Conservation (phyloP, 331 rosid species). For the Malus hybrid region DNA sequence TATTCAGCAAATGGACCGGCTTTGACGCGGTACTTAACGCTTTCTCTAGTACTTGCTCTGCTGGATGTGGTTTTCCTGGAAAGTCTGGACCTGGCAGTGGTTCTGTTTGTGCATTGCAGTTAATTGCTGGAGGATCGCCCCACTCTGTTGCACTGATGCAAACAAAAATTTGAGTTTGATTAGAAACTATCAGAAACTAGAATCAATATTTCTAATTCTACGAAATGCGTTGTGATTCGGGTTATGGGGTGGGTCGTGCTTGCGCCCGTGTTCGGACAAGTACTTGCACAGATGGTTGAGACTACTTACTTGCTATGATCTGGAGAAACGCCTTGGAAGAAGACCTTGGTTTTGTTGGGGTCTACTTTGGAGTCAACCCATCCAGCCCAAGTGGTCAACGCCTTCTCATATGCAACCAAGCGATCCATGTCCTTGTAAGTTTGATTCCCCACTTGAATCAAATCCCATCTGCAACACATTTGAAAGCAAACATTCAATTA, state of each 20-base stretch:
- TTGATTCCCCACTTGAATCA: not conserved
- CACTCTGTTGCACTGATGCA: slow-evolving; percentile 28
- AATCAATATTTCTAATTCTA: not conserved
- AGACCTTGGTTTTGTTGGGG: slow-evolving; percentile 35
- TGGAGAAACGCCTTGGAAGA: slow-evolving; percentile 79
- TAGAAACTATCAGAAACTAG: not conserved
- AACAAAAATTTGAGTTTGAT: not conserved
- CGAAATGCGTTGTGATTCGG: too few relatives aligned
- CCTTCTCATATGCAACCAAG: slow-evolving; percentile 8
- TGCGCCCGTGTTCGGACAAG: not conserved
- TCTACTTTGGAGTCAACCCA: slow-evolving; percentile 54
- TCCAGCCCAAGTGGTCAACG: slow-evolving; percentile 32
- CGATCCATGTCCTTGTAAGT: slow-evolving; percentile 8
- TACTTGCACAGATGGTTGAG: not conserved
- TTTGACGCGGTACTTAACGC: slow-evolving; percentile 28
- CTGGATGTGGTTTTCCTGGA: slow-evolving; percentile 36
- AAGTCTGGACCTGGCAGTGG: slow-evolving; percentile 16
- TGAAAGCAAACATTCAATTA: not conserved
- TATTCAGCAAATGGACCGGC: slow-evolving; percentile 36
- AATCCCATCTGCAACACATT: slow-evolving; percentile 11
- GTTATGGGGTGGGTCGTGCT: too few relatives aligned
- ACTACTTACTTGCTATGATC: slow-evolving; percentile 55
- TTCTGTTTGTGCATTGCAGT: slow-evolving; percentile 26
- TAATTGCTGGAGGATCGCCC: slow-evolving; percentile 20
- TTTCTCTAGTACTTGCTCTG: slow-evolving; percentile 33